Percentiles rank a stretch among this genome's conserved stretches.
phyloP scores from a whole-genome alignment of 257 asterid species.

The Salvia miltiorrhiza region DNA sequence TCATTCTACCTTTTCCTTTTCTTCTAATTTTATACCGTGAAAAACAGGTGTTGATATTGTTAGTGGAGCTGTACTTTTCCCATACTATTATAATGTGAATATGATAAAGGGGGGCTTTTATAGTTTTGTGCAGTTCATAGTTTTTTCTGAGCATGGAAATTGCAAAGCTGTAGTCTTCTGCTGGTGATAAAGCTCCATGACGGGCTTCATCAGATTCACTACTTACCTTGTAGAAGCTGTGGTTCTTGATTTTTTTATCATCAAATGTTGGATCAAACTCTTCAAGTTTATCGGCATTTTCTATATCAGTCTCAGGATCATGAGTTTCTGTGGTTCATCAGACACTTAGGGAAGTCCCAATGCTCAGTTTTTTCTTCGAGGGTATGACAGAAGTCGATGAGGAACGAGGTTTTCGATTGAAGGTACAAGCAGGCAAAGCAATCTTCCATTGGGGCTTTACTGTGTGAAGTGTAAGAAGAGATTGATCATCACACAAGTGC shows the following conservation, averaged over 20 bases:
- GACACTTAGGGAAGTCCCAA: no score
- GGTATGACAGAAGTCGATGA: neutral
- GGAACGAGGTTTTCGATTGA: neutral
- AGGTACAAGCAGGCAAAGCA: neutral
- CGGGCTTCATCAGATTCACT: neutral
- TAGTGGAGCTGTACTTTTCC: constrained; percentile 16
- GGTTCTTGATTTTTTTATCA: no score
- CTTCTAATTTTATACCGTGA: neutral
- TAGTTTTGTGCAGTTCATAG: no score
- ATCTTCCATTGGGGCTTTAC: neutral
- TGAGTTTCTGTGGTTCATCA: no score
- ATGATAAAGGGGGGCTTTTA: constrained; percentile 6
- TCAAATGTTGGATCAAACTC: no score
- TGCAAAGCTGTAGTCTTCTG: neutral
- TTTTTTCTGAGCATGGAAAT: neutral
- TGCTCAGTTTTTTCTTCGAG: no score
- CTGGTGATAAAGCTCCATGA: neutral
- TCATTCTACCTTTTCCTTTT: neutral
- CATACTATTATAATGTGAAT: neutral
- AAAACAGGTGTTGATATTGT: constrained; percentile 18
- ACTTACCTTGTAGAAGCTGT: neutral
- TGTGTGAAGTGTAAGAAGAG: neutral
- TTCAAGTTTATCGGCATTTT: no score
- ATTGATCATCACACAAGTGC: no score
- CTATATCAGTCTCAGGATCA: no score